phyloP scores from a whole-genome alignment of 352 stramenopile species.

The Aphanomyces euteiches region DNA sequence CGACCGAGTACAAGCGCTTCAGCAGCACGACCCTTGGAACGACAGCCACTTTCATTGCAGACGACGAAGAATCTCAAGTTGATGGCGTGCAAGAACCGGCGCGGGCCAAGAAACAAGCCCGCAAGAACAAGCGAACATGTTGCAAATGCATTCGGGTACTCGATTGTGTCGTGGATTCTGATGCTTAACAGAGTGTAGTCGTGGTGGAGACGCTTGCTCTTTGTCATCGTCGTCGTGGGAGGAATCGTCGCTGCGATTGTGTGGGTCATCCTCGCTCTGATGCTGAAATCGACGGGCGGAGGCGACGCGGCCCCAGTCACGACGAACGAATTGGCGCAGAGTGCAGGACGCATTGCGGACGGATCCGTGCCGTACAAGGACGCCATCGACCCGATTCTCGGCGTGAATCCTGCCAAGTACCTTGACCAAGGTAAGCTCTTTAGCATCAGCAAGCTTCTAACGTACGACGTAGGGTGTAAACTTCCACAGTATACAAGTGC shows the following conservation, averaged over 20 bases:
- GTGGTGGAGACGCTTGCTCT: neutral
- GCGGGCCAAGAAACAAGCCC: neutral
- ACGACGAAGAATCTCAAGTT: neutral
- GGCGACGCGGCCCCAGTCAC: neutral
- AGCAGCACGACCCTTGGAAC: neutral
- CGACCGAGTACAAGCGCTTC: conserved; percentile 15
- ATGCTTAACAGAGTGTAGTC: neutral
- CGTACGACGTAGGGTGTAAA: conserved; percentile 37
- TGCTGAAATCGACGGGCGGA: neutral
- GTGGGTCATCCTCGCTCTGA: neutral
- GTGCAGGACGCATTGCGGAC: conserved; percentile 9
- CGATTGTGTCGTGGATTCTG: neutral
- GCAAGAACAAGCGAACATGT: neutral
- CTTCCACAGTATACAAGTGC: conserved; percentile 72
- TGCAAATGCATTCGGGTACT: conserved; percentile 6
- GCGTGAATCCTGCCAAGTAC: conserved; percentile 63
- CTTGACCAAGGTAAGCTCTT: conserved; percentile 22
- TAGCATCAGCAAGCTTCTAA: too few relatives aligned
- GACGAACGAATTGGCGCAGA: neutral
- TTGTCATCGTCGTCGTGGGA: conserved; percentile 6
- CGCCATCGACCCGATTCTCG: conserved; percentile 35
- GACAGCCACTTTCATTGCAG: neutral
- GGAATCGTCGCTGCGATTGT: neutral
- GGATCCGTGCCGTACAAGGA: neutral
- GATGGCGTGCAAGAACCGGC: neutral